phyloP scores from a whole-genome alignment of 2,329 filamentous ascomycete species.

The Colletotrichum viniferum region DNA sequence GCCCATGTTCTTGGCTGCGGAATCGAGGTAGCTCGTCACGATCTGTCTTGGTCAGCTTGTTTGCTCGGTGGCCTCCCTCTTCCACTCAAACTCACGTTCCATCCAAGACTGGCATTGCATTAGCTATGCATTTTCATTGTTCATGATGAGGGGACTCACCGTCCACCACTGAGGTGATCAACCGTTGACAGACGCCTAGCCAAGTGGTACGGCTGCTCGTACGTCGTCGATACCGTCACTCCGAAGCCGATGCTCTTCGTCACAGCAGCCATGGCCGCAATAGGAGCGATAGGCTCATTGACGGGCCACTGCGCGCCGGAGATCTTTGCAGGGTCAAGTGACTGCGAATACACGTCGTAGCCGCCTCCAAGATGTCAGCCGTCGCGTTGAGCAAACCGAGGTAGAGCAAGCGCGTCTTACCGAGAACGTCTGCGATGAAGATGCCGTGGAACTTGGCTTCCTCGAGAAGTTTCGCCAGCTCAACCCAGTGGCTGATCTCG shows the following conservation, averaged over 20 bases:
- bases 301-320: constrained; percentile 74
- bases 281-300: constrained; percentile 68
- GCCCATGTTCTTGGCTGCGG: constrained; percentile 69
- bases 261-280: constrained; percentile 73
- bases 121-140: background rate
- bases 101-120: constrained; percentile 47
- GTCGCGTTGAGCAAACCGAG: background rate
- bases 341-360: constrained; percentile 73
- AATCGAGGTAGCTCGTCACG: constrained; percentile 74
- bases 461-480: constrained; percentile 64
- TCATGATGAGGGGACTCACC: constrained; percentile 37
- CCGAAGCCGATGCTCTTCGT: constrained; percentile 73
- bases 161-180: constrained; percentile 70
- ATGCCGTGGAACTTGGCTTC: constrained; percentile 68
- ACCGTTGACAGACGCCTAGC: constrained; percentile 69
- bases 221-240: constrained; percentile 72
- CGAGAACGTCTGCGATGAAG: constrained; percentile 70
- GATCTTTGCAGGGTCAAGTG: constrained; percentile 61
- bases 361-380: constrained; percentile 45
- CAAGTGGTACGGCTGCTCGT: constrained; percentile 73
- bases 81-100: constrained; percentile 48
- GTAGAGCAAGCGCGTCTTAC: constrained; percentile 26
- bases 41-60: constrained; percentile 43
- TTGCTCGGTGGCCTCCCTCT: no score
- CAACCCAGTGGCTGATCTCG: constrained; percentile 63